Evolutionary conservation across 345 rosid species (phyloP).

Genomic region (Citrus trifoliata): DNA sequence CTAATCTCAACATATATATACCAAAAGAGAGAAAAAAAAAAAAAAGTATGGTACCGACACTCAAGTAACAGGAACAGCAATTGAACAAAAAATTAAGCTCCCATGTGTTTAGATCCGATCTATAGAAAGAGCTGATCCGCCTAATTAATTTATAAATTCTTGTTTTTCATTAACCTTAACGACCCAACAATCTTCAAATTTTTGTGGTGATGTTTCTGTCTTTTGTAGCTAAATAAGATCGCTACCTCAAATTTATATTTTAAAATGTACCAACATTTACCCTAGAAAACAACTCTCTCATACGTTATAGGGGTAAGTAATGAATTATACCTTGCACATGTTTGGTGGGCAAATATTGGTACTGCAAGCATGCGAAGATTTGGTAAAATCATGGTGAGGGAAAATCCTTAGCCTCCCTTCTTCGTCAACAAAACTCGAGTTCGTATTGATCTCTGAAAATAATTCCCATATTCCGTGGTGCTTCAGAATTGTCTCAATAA

Average conservation of each 20-base stretch:
- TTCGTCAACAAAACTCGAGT: slow-evolving; percentile 57
- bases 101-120: not conserved
- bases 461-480: slow-evolving; percentile 57
- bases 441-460: slow-evolving; percentile 75
- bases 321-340: slow-evolving; percentile 82
- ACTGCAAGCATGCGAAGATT: slow-evolving; percentile 52
- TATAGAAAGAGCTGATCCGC: not conserved
- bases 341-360: slow-evolving; percentile 65
- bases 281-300: no score
- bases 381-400: slow-evolving; percentile 61
- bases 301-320: no score
- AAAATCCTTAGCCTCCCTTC: slow-evolving; percentile 55
- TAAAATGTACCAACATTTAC: no score
- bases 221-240: no score
- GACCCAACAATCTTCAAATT: no score
- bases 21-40: no score
- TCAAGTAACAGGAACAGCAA: no score
- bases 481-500: slow-evolving; percentile 63
- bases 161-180: no score
- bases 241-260: no score
- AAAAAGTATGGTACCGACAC: no score
- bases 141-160: not conserved
- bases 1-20: not conserved
- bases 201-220: no score
- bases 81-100: not conserved